Evolutionary conservation across 176 grass and related monocot genomes (phyloP).

Genomic region (Olyra latifolia): DNA sequence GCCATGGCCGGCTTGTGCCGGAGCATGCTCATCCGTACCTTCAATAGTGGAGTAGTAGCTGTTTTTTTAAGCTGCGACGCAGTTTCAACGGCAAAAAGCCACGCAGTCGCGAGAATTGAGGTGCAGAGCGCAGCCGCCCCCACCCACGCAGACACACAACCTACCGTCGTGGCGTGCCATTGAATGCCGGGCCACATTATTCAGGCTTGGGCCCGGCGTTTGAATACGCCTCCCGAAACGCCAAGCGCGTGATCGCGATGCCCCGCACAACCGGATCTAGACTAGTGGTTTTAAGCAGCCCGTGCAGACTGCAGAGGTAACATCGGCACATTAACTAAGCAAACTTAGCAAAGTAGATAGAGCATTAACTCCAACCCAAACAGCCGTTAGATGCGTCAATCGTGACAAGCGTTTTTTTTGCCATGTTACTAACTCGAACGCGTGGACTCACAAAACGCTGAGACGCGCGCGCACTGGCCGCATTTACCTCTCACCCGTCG

Average conservation of each 20-base stretch:
- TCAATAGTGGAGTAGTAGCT: too few relatives aligned
- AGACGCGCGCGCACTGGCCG: neutral
- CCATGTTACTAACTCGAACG: neutral
- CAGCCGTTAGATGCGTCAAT: constrained; percentile 8
- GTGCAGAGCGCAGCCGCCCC: neutral
- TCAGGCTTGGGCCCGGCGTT: neutral
- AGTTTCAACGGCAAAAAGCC: constrained; percentile 3
- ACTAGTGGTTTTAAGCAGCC: too few relatives aligned
- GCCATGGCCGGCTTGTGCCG: too few relatives aligned
- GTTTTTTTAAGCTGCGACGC: too few relatives aligned
- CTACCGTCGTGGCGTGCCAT: constrained; percentile 7
- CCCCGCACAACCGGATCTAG: constrained; percentile 16
- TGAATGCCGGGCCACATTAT: constrained; percentile 17
- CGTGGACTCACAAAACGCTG: too few relatives aligned
- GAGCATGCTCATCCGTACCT: too few relatives aligned
- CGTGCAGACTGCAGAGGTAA: too few relatives aligned
- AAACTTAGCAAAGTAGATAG: neutral
- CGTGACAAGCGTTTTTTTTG: neutral
- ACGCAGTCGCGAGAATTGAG: neutral
- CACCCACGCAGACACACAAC: neutral
- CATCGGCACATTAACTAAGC: too few relatives aligned
- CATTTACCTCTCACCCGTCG: neutral
- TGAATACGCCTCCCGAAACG: constrained; percentile 39
- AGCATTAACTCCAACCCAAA: neutral
- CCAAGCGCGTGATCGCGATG: constrained; percentile 39